Conservation (phyloP, 495 filamentous ascomycete species). For the Hyaloscypha finlandica region DNA sequence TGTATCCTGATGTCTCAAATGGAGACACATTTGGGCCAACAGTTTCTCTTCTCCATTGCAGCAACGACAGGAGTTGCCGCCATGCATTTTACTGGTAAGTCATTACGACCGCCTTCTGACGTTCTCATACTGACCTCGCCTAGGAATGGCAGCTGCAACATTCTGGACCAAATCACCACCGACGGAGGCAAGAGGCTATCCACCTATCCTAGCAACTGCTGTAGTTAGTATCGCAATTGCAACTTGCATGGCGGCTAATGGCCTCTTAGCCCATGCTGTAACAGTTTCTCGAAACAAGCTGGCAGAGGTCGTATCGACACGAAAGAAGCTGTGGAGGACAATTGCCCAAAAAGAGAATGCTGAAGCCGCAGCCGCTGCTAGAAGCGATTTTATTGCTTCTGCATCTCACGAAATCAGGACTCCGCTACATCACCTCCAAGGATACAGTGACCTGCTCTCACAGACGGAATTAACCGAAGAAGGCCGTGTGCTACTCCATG, state of each 20-base stretch:
- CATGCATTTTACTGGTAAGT: slow-evolving; percentile 37
- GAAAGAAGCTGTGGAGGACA: slow-evolving; percentile 34
- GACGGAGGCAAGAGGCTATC: slow-evolving; percentile 29
- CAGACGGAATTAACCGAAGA: slow-evolving; percentile 35
- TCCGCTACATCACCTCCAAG: slow-evolving; percentile 36
- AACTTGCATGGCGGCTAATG: slow-evolving; percentile 35
- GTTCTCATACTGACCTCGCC: too few species aligned
- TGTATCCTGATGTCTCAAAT: slow-evolving; percentile 33
- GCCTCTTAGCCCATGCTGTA: slow-evolving; percentile 33
- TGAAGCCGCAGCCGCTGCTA: slow-evolving; percentile 31
- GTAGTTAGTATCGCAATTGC: slow-evolving; percentile 33
- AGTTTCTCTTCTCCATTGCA: slow-evolving; percentile 32
- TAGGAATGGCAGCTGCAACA: slow-evolving; percentile 33
- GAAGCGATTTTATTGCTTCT: slow-evolving; percentile 35
- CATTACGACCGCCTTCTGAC: too few species aligned
- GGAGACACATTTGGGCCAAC: slow-evolving; percentile 31
- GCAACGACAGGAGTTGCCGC: slow-evolving; percentile 30
- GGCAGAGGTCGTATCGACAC: slow-evolving; percentile 35
- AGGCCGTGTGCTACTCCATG: slow-evolving; percentile 31
- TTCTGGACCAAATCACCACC: slow-evolving; percentile 30
- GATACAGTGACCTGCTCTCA: slow-evolving; percentile 34
- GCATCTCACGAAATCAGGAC: slow-evolving; percentile 38
- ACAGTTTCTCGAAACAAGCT: slow-evolving; percentile 35
- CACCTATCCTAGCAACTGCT: slow-evolving; percentile 30
- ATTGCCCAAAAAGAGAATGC: slow-evolving; percentile 37